Base-by-base conservation (phyloP, 169 alveolate genomes). In the Plasmodium fragile region DNA sequence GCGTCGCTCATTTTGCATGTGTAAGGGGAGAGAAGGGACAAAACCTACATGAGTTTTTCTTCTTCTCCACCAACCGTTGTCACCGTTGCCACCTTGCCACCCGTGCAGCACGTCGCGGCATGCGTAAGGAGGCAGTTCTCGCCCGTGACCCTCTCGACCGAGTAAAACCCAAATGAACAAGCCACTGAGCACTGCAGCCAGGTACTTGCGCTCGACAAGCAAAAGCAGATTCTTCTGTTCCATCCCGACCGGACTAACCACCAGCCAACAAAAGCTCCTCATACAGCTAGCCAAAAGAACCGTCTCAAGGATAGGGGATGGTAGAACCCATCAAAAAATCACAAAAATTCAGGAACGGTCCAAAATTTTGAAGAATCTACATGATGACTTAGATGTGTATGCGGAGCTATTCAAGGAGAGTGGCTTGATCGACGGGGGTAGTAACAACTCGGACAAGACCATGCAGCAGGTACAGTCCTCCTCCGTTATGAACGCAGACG, bases 341-440 rank as follows among this genome's bases (percentile, higher is more conserved):
- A 84, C 32, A 30, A 84, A 84, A 84, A 73, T 84, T 43, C 93
- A 84, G 39, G 69, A 84, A 16, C 25, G 18, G 28, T 84, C 71
- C 11, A 53, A 75, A 28, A 32, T 18, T 0, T 52, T 84, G 11
- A 52, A 84, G 36, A 34, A 49, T 18, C 53, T 65, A 6, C 41
- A 53, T 55, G 93, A 84, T 16, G 93, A 84, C 22, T 28, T 84
- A 53, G 85, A 84, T 75, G 45, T 84, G 43, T 84, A 84, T 53
- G 28, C 75, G 1, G 80, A 84, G 43, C 84, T 84, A 3, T 39
- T 84, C 25, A 30, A n/a, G 43, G 93, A 84, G 18, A 75, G 77
- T 7, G 32, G 52, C 25, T 10, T 18, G 8, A 73, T 49, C 30
- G 84, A 73, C 7, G 83, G 5, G 22, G 25, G 34, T 25, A 10